These are phyloP conservation scores for Capsicum rhomboideum DNA, from an alignment of 257 asterid genomes.

Conservation along the genomic window DNA sequence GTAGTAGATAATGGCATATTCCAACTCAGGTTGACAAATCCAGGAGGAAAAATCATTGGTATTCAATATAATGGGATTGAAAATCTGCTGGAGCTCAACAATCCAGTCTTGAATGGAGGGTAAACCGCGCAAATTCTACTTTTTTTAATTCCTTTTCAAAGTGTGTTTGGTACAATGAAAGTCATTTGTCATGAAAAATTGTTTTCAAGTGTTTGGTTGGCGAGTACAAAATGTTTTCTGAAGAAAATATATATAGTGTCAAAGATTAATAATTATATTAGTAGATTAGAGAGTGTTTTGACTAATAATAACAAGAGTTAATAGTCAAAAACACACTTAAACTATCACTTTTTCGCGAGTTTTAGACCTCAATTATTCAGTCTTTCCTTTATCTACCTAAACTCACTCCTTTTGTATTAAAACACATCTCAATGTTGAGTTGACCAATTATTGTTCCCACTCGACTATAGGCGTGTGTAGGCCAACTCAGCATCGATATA, in stretches of 20 bases:
- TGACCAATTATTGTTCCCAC: background rate
- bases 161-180: background rate
- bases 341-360: background rate
- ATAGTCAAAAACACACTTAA: background rate
- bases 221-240: background rate
- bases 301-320: background rate
- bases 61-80: slow-evolving; percentile 40
- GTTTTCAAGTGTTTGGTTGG: background rate
- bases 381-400: background rate
- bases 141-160: background rate
- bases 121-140: background rate
- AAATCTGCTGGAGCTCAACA: slow-evolving; percentile 38
- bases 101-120: slow-evolving; percentile 46
- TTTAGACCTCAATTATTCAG: background rate
- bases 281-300: background rate
- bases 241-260: background rate
- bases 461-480: background rate
- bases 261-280: background rate
- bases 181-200: background rate
- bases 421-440: background rate
- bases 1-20: slow-evolving; percentile 43
- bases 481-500: background rate
- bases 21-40: slow-evolving; percentile 35
- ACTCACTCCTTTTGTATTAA: background rate
- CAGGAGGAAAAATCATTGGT: slow-evolving; percentile 33